Base-by-base conservation (phyloP, 257 asterid genomes). In the Apocynum venetum region DNA sequence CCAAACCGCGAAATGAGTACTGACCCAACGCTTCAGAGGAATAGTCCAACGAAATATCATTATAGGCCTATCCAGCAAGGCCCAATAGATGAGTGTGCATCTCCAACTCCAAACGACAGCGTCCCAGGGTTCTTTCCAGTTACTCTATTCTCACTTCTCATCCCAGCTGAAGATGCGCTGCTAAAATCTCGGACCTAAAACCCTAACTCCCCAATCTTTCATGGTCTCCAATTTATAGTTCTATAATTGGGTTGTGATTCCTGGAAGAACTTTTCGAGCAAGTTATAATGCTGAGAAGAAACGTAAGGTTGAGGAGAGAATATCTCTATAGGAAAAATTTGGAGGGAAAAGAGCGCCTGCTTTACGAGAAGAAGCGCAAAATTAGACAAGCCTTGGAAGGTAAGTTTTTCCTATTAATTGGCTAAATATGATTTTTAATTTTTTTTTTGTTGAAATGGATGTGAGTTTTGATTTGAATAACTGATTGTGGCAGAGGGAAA, bases 281-380 rank as follows among this genome's bases (percentile, higher is more conserved):
- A 46, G 12, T 36, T 40, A 77, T 63, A 76, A 96, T 96, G 98
- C 81, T 90, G 96, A 91, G 82, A 75, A 91, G 99, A 80, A 93
- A 93, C 77, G 79, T 89, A 55, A 84, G 99, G 79, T 81, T 90
- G 76, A 89, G 96, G 83, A 90, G 90, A 76, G 98, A 93, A 83
- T 96, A 93, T 80, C 84, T 96, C 5, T 96, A 90, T 80, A 84
- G 97, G 82, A 96, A 96, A 83, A 90, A 89, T 83, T 93, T 96
- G 91, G 99, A 93, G 82, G 97, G 94, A 19, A 88, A 90, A 78
- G 97, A 93, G 87, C 92, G 97, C 25, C 74, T 89, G 88, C 90
- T 84, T 46, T 92, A 91, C 61, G 99, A 96, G 80, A 93, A 96
- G 87, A 96, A 96, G 87, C 91, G 94, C 66, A 93, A 90, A 83